Evolutionary conservation across 1,139 yeast species (phyloP).

Genomic region (Blastobotrys ciferrii): DNA sequence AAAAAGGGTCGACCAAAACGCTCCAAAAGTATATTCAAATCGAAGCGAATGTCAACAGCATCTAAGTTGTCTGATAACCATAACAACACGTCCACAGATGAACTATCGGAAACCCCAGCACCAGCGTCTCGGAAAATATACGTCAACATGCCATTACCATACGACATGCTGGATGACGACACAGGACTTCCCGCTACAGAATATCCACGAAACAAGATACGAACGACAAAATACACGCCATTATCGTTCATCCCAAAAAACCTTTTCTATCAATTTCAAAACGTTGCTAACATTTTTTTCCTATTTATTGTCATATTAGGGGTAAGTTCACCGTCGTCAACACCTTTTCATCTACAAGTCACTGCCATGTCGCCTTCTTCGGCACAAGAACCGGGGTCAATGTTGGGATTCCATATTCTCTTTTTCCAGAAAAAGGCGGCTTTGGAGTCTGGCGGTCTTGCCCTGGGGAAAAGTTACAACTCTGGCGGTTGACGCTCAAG

Average conservation of each 20-base stretch:
- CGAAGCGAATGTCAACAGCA: conserved; percentile 16
- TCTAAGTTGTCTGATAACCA: conserved; percentile 5
- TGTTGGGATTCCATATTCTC: no score
- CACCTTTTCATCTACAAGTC: no score
- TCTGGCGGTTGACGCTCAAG: no score
- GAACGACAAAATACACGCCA: conserved; percentile 93
- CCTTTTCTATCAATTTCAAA: conserved; percentile 68
- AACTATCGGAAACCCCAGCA: background rate
- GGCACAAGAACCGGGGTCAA: no score
- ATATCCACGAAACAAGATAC: conserved; percentile 80
- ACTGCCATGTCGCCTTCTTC: no score
- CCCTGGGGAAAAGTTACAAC: no score
- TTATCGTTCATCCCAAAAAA: conserved; percentile 83
- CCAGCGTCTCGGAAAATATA: conserved; percentile 32
- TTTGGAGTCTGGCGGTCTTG: no score
- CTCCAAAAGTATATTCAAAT: conserved; percentile 27
- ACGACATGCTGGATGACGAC: conserved; percentile 54
- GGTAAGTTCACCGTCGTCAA: no score
- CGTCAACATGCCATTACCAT: conserved; percentile 65
- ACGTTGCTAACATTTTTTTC: conserved; percentile 84
- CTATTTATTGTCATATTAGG: conserved; percentile 74
- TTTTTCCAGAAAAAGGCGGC: no score
- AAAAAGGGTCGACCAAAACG: conserved; percentile 56
- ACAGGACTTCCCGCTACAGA: conserved; percentile 38
- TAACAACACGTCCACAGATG: conserved; percentile 1